A percentile compares a stretch with the other conserved stretches of the same genome.
Evolutionary conservation across 768 basidiomycete genomes (phyloP).

Genomic region (Arthromyces matolae): DNA sequence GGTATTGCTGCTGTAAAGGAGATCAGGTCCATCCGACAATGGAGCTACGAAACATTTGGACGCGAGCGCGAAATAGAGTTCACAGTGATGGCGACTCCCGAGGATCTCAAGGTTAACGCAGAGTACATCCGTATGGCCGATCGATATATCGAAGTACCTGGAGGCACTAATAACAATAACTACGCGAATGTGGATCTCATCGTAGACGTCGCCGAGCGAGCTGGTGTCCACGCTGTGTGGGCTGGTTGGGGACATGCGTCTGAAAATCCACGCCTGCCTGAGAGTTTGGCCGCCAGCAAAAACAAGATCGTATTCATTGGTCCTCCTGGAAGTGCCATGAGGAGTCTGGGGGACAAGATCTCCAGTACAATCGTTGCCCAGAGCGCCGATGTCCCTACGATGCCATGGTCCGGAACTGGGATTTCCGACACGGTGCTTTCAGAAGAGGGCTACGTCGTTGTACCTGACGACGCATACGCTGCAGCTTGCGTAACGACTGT

Average conservation of each 20-base stretch:
- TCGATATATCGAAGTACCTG: constrained; percentile 97
- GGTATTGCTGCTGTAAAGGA: constrained; percentile 99
- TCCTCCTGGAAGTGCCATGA: constrained; percentile 97
- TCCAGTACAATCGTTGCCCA: constrained; percentile 99
- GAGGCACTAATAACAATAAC: constrained; percentile 98
- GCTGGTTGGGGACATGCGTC: constrained; percentile 99
- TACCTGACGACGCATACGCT: constrained; percentile 86
- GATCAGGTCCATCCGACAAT: constrained; percentile 97
- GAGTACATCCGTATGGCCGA: constrained; percentile 99
- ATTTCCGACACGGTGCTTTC: constrained; percentile 85
- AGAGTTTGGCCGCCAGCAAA: constrained; percentile 86
- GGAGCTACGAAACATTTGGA: constrained; percentile 99
- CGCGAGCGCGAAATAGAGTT: constrained; percentile 95
- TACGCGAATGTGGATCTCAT: constrained; percentile 99
- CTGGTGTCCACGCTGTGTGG: constrained; percentile 99
- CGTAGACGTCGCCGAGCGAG: constrained; percentile 94
- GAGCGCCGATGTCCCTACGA: constrained; percentile 92
- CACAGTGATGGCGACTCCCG: constrained; percentile 99
- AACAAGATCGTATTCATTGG: constrained; percentile 99
- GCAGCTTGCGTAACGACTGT: constrained; percentile 86
- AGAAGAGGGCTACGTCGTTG: constrained; percentile 85
- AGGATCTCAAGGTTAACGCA: constrained; percentile 97
- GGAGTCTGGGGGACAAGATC: constrained; percentile 98
- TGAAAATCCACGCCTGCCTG: constrained; percentile 95
- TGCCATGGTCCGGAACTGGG: constrained; percentile 98